Evolutionary conservation across 768 basidiomycete genomes (phyloP).

Genomic region (Phlebiopsis flavidoalba): DNA sequence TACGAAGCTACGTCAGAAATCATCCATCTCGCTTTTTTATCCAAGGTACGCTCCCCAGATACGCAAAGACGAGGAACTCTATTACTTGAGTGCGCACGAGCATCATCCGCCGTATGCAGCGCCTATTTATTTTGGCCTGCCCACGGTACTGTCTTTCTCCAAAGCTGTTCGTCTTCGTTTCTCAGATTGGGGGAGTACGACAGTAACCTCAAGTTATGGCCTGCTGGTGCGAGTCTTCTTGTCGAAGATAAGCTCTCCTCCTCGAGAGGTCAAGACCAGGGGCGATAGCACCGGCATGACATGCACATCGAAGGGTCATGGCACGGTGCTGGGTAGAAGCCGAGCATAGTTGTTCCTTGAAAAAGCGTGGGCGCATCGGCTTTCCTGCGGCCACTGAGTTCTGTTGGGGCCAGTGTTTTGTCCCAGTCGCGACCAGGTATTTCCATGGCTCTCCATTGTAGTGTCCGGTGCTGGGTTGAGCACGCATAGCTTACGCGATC

Average conservation of each 20-base stretch:
- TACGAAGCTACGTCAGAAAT: no score
- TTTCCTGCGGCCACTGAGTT: slow-evolving; percentile 77
- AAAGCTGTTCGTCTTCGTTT: slow-evolving; percentile 52
- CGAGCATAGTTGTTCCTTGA: slow-evolving; percentile 69
- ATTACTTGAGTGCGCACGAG: slow-evolving; percentile 66
- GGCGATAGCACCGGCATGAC: slow-evolving; percentile 88
- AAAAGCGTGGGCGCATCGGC: slow-evolving; percentile 55
- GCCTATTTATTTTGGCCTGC: no score
- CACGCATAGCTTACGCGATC: slow-evolving; percentile 70
- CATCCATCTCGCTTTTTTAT: no score
- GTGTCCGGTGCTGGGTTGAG: slow-evolving; percentile 73
- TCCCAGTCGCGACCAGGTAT: slow-evolving; percentile 88
- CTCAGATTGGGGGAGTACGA: slow-evolving; percentile 83
- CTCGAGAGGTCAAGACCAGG: slow-evolving; percentile 70
- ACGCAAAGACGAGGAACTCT: slow-evolving; percentile 29
- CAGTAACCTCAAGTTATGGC: slow-evolving; percentile 75
- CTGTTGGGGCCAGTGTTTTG: slow-evolving; percentile 59
- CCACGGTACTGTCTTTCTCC: slow-evolving; percentile 53
- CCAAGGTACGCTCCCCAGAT: no score
- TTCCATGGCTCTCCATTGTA: slow-evolving; percentile 85
- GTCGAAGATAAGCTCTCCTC: slow-evolving; percentile 74
- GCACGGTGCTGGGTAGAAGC: slow-evolving; percentile 77
- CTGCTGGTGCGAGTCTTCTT: slow-evolving; percentile 66
- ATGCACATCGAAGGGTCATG: slow-evolving; percentile 65
- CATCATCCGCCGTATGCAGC: no score